Evolutionary conservation across 2,329 filamentous ascomycete species (phyloP).

Genomic region (Curvularia sp.): DNA sequence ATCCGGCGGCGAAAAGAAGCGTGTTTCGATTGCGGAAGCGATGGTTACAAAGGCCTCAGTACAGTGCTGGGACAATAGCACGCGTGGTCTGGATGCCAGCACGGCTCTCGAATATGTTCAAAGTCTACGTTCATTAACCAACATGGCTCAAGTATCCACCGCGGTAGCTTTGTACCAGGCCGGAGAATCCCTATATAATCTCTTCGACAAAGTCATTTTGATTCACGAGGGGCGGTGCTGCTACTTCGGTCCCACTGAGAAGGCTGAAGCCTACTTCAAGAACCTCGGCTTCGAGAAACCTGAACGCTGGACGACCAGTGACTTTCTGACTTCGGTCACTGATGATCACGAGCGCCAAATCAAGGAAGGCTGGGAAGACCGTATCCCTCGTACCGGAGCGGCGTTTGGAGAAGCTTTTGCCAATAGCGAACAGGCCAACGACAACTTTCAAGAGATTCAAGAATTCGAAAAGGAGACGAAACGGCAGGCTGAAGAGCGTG

Average conservation of each 20-base stretch:
- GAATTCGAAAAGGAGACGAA: slow-evolving; percentile 49
- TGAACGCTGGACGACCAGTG: slow-evolving; percentile 70
- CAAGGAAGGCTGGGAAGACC: slow-evolving; percentile 63
- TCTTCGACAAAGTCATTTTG: slow-evolving; percentile 51
- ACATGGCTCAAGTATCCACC: slow-evolving; percentile 67
- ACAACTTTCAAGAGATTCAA: slow-evolving; percentile 51
- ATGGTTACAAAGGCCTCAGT: slow-evolving; percentile 53
- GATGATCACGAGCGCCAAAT: slow-evolving; percentile 65
- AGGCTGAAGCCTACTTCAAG: slow-evolving; percentile 70
- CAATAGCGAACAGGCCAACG: slow-evolving; percentile 46
- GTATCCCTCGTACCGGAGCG: slow-evolving; percentile 61
- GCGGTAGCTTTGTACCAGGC: slow-evolving; percentile 77
- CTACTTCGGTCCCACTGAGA: slow-evolving; percentile 69
- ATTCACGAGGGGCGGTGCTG: slow-evolving; percentile 52
- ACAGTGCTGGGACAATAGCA: slow-evolving; percentile 65
- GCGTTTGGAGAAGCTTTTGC: slow-evolving; percentile 60
- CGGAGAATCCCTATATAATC: slow-evolving; percentile 48
- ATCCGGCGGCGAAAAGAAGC: slow-evolving; percentile 58
- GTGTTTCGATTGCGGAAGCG: slow-evolving; percentile 58
- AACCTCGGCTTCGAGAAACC: slow-evolving; percentile 72
- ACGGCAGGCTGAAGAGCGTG: slow-evolving; percentile 41
- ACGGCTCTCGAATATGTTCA: slow-evolving; percentile 77
- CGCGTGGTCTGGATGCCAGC: slow-evolving; percentile 74
- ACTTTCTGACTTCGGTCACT: slow-evolving; percentile 76
- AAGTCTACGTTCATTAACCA: slow-evolving; percentile 68